phyloP scores from a whole-genome alignment of 1,284 basidiomycete species.

The Ganoderma resinaceum region DNA sequence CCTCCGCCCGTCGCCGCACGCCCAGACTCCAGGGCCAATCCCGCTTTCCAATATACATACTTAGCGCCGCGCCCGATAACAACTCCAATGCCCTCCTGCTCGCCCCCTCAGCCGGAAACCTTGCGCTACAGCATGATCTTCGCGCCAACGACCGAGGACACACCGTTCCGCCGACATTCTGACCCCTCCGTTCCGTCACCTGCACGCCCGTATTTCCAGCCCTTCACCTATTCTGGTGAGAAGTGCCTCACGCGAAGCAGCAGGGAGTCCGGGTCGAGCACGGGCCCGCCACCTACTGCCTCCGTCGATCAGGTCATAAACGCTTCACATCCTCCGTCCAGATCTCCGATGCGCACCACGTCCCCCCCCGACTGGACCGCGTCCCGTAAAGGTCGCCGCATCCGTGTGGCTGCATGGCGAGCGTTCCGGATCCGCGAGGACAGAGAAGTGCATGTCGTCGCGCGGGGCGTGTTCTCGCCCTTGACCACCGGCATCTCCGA shows the following conservation, averaged over 20 bases:
- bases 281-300: conserved; percentile 21
- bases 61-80: conserved; percentile 9
- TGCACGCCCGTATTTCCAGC: conserved; percentile 9
- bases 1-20: conserved; percentile 20
- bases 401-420: conserved; percentile 16
- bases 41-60: conserved; percentile 3
- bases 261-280: not conserved
- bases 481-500: conserved; percentile 5
- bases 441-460: not conserved
- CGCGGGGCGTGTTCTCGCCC: not conserved
- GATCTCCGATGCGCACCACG: conserved; percentile 15
- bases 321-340: conserved; percentile 8
- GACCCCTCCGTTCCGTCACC: conserved; percentile 9
- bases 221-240: conserved; percentile 25
- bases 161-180: conserved; percentile 29
- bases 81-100: not conserved
- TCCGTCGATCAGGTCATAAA: conserved; percentile 21
- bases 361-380: conserved; percentile 1
- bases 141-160: conserved; percentile 26
- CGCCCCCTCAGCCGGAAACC: not conserved
- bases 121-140: conserved; percentile 12
- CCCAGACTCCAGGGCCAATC: conserved; percentile 17
- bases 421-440: conserved; percentile 25
- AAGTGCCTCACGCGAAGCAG: conserved; percentile 26
- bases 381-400: conserved; percentile 4